Base-by-base conservation (phyloP, 2,329 filamentous ascomycete genomes). In the Aspergillus latus region DNA sequence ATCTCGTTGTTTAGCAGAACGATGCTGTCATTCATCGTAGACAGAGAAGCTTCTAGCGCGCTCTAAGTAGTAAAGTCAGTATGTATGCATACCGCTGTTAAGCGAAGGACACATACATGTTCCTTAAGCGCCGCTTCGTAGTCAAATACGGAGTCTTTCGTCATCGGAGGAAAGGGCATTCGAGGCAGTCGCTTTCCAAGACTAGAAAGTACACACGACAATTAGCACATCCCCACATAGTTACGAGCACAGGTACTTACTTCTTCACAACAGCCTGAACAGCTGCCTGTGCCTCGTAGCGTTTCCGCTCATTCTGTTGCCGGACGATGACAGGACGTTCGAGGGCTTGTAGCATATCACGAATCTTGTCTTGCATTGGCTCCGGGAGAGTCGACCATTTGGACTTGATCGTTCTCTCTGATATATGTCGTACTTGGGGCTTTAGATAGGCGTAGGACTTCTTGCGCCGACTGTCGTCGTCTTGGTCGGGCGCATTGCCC, bases 361-460 rank as follows among this genome's bases (percentile, higher is more conserved):
- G 68, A 43, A 78, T 67, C 51, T 73, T 76, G 39, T 74, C 74
- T 61, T 78, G 76, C 3, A 71, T 71, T 1, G 73, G 66, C 29
- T 75, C 73, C 1, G 76, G 72, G 2, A 78, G 68, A 4, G 76
- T 74, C 10, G 72, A 69, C 76, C 76, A 78, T 72, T 77, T 78
- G 39, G 73, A 70, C 49, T 76, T 76, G 63, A 78, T 76, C 7
- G 73, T 76, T 46, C 69, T 66, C 58, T 77, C 72, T 7, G 75
- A 68, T 34, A 78, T 66, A 49, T 74, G 73, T 52, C 73, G 74
- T 43, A 76, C 66, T 21, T 70, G 72, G 8, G 74, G 71, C 59
- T 75, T 71, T 34, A 78, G 63, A 47, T 72, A 73, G 11, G 74
- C 72, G 47, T 71, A 76, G 50, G 62, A 65, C 57, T 72, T 74